Percentiles rank a stretch among this genome's conserved stretches.
Evolutionary conservation across 352 stramenopile species (phyloP).

Genomic region (Globisporangium iwayamae): DNA sequence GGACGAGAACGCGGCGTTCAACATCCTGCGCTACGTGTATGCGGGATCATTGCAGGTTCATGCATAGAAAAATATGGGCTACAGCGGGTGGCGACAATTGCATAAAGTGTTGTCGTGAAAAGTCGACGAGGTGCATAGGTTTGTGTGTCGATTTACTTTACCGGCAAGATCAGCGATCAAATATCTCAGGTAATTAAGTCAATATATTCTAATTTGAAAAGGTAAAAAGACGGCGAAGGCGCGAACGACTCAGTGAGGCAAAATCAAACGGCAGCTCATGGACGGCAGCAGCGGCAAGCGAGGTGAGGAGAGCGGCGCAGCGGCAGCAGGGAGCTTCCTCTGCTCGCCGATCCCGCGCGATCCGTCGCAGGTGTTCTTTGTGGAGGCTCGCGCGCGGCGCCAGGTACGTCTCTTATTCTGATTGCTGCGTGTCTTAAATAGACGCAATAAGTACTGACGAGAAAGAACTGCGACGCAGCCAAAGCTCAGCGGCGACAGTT

Average conservation of each 20-base stretch:
- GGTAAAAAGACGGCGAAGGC: no score
- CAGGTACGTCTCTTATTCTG: conserved; percentile 3
- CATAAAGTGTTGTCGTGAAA: no score
- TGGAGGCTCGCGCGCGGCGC: conserved; percentile 28
- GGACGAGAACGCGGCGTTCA: no score
- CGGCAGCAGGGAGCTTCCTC: conserved; percentile 27
- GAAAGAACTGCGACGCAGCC: background rate
- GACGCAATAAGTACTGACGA: conserved; percentile 8
- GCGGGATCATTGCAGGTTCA: no score
- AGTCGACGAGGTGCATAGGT: no score
- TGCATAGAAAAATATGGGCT: no score
- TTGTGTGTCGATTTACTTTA: no score
- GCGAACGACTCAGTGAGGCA: background rate
- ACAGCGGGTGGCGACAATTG: no score
- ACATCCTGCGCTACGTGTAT: no score
- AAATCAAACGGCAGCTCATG: background rate
- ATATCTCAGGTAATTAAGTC: no score
- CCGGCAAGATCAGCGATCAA: no score
- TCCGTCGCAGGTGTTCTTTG: conserved; percentile 53
- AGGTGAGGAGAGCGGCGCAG: background rate
- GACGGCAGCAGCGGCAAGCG: background rate
- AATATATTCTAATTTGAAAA: no score
- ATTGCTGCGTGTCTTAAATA: background rate
- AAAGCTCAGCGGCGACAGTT: conserved; percentile 19
- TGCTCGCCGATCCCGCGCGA: conserved; percentile 68